A percentile compares a stretch with the other conserved stretches of the same genome.
Conservation (phyloP, 1,284 basidiomycete species). For the Ganoderma lucidum region DNA sequence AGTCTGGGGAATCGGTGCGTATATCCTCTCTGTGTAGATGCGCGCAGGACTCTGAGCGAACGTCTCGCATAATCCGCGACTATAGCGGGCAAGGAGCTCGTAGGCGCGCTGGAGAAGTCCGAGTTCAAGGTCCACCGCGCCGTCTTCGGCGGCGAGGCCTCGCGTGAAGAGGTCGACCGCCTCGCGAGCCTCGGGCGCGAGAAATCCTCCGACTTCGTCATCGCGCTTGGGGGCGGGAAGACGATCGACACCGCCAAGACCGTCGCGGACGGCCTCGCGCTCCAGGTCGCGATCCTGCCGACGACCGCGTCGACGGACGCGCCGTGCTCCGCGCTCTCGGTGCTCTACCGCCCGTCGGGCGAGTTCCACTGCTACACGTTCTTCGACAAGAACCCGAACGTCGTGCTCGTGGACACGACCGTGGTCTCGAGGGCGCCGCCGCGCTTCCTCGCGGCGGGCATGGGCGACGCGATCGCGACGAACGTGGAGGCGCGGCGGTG, state of each 20-base stretch:
- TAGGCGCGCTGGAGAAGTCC: slow-evolving; percentile 35
- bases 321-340: slow-evolving; percentile 46
- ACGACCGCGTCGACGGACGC: slow-evolving; percentile 48
- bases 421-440: slow-evolving; percentile 43
- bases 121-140: slow-evolving; percentile 40
- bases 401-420: slow-evolving; percentile 46
- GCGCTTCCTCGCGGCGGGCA: slow-evolving; percentile 45
- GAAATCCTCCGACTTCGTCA: slow-evolving; percentile 40
- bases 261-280: slow-evolving; percentile 40
- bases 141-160: slow-evolving; percentile 44
- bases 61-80: neutral
- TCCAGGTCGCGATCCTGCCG: slow-evolving; percentile 42
- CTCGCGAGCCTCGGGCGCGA: slow-evolving; percentile 35
- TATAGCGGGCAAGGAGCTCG: slow-evolving; percentile 42
- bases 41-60: neutral
- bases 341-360: slow-evolving; percentile 44
- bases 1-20: slow-evolving; percentile 44
- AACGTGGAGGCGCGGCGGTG: slow-evolving; percentile 45
- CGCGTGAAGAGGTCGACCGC: slow-evolving; percentile 41
- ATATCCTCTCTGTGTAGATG: neutral
- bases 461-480: slow-evolving; percentile 47
- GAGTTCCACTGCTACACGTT: slow-evolving; percentile 46
- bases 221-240: slow-evolving; percentile 46
- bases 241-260: slow-evolving; percentile 45
- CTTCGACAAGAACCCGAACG: slow-evolving; percentile 44